Percentiles rank a stretch among this genome's conserved stretches.
phyloP scores from a whole-genome alignment of 257 asterid genomes.

The Ilex aquifolium region DNA sequence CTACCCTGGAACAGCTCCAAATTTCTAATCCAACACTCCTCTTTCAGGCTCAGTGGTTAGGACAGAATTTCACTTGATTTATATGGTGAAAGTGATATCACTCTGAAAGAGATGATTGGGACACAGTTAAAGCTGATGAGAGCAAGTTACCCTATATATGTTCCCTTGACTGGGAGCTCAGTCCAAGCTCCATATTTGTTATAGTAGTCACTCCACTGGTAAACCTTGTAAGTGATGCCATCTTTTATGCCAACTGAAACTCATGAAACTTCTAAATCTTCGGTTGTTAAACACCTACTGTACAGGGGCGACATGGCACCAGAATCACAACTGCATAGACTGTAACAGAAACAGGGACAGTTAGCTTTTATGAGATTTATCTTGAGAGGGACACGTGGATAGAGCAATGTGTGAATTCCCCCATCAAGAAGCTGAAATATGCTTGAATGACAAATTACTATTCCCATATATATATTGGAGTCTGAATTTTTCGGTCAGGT shows the following conservation, averaged over 20 bases:
- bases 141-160: constrained; percentile 49
- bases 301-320: constrained; percentile 26
- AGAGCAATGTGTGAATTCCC: constrained; percentile 34
- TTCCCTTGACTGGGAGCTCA: constrained; percentile 49
- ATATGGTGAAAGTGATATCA: too few relatives aligned
- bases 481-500: too few relatives aligned
- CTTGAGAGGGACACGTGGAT: constrained; percentile 43
- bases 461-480: too few relatives aligned
- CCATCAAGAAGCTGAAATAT: constrained; percentile 20
- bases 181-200: constrained; percentile 63
- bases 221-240: neutral
- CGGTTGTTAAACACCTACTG: neutral
- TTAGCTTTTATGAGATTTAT: constrained; percentile 50
- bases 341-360: constrained; percentile 43
- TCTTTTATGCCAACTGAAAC: neutral
- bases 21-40: too few relatives aligned
- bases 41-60: too few relatives aligned
- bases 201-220: constrained; percentile 62
- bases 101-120: too few relatives aligned
- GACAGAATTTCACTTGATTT: too few relatives aligned
- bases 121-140: constrained; percentile 27
- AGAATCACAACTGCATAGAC: constrained; percentile 50
- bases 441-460: too few relatives aligned
- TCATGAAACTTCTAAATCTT: neutral
- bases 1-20: too few relatives aligned